phyloP scores from a whole-genome alignment of 345 rosid genomes.

The Gynandropsis gynandra region DNA sequence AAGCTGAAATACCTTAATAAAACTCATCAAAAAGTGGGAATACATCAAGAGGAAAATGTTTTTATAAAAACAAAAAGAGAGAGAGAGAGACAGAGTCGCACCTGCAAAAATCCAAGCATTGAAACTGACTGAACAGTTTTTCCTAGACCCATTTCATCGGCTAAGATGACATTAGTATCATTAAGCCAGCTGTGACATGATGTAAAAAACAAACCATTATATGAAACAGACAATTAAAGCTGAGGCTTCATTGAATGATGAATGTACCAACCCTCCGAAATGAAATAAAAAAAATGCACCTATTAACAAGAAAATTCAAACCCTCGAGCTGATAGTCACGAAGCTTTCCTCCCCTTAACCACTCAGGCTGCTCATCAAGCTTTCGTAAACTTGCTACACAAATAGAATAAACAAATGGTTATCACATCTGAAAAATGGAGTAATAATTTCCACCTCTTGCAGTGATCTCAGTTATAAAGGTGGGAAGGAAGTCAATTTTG shows the following conservation, averaged over 20 bases:
- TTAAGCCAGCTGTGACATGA: conserved; percentile 78
- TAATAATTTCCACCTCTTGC: neutral
- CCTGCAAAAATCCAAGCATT: conserved; percentile 99
- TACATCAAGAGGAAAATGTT: conserved; percentile 6
- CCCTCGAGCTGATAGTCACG: conserved; percentile 99
- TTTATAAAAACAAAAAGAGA: conserved; percentile 3
- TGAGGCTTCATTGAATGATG: too few species aligned
- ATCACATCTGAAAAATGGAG: conserved; percentile 12
- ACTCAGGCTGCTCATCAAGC: conserved; percentile 98
- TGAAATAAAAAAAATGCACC: conserved; percentile 40
- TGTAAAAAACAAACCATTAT: conserved; percentile 15
- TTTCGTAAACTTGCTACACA: conserved; percentile 71
- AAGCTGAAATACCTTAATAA: conserved; percentile 13
- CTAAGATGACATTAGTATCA: conserved; percentile 99
- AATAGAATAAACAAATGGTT: conserved; percentile 16
- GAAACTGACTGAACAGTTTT: conserved; percentile 99
- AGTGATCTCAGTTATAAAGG: conserved; percentile 3
- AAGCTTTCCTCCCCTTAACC: conserved; percentile 93
- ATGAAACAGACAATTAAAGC: conserved; percentile 16
- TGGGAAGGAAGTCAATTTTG: too few species aligned
- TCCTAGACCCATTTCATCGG: conserved; percentile 99
- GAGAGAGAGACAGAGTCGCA: conserved; percentile 15
- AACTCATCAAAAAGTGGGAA: conserved; percentile 11
- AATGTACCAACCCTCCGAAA: neutral
- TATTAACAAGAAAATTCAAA: conserved; percentile 92